Base-by-base conservation (phyloP, 2,329 filamentous ascomycete species). In the Didymella segeticola region DNA sequence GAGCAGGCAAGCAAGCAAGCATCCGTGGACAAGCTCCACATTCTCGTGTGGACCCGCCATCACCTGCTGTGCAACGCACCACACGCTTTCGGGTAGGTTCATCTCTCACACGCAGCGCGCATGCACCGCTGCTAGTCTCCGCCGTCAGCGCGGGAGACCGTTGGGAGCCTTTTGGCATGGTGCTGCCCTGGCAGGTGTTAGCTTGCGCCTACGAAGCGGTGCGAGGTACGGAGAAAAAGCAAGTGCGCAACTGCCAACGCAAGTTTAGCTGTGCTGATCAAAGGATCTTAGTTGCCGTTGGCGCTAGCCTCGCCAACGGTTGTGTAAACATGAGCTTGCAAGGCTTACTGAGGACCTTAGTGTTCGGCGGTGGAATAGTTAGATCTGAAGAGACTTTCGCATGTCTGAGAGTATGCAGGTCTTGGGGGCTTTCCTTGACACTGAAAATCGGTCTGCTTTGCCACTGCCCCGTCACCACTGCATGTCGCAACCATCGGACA, bases 81-180 rank as follows among this genome's bases (percentile, higher is more conserved):
- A 56, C 66, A 66, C 58, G 62, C 68, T 63, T 64, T 53, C 50
- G 53, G 61, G 58, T 59, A 66, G 64, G 64, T 60, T 59, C 50
- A 49, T 34, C 43, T 34, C 43, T 43, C 33, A 54, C 51, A 49
- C 46, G 47, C 59, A 64, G 64, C 34, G 53, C 57, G 60, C 64
- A 67, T 67, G 62, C 64, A 62, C 60, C 45, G 52, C 42, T 65
- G 61, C 68, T 72, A 73, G 71, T 62, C 67, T 65, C 71, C 71
- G 67, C 68, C 68, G 69, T 72, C 69, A 71, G 57, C 48, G 45
- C 55, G 59, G 57, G 59, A 58, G 51, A 36, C 63, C 59, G 65
- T 64, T 64, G 43, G 56, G 47, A 55, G 53, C 60, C 63, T 64
- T 61, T 56, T 54, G 56, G 61, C 53, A 56, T 56, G 52, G 55